These are phyloP conservation scores for Theileria sp. DNA, from an alignment of 169 alveolate species.

Conservation along the genomic window DNA sequence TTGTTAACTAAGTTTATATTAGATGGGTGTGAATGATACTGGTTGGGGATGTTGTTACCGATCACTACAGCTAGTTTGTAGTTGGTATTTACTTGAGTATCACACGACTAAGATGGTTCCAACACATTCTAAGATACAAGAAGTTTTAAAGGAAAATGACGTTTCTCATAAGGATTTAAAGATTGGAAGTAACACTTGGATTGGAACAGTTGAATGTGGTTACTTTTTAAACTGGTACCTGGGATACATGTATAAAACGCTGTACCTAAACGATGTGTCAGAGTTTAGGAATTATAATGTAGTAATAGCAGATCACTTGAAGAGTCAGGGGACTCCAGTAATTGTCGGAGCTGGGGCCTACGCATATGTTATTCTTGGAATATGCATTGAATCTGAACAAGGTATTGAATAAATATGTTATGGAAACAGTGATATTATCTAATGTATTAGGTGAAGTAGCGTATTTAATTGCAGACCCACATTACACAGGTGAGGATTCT, in stretches of 20 bases:
- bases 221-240: conserved; percentile 70
- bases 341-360: conserved; percentile 73
- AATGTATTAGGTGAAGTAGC: conserved; percentile 56
- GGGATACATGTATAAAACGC: conserved; percentile 61
- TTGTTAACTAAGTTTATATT: not conserved
- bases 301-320: conserved; percentile 64
- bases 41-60: conserved; percentile 81
- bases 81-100: conserved; percentile 74
- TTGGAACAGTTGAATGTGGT: conserved; percentile 77
- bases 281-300: conserved; percentile 67
- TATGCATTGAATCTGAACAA: conserved; percentile 61
- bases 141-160: conserved; percentile 61
- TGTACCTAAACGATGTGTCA: conserved; percentile 52
- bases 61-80: conserved; percentile 71
- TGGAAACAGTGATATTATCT: not conserved
- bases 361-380: conserved; percentile 70
- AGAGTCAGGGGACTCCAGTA: conserved; percentile 65
- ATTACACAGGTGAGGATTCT: conserved; percentile 71
- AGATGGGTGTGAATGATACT: conserved; percentile 68
- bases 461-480: conserved; percentile 77
- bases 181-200: conserved; percentile 71
- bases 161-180: conserved; percentile 54
- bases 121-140: conserved; percentile 61
- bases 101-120: conserved; percentile 63
- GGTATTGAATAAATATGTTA: not conserved